These are phyloP conservation scores for Pichia rugopelliculosa DNA, from an alignment of 805 yeast species.

Conservation along the genomic window DNA sequence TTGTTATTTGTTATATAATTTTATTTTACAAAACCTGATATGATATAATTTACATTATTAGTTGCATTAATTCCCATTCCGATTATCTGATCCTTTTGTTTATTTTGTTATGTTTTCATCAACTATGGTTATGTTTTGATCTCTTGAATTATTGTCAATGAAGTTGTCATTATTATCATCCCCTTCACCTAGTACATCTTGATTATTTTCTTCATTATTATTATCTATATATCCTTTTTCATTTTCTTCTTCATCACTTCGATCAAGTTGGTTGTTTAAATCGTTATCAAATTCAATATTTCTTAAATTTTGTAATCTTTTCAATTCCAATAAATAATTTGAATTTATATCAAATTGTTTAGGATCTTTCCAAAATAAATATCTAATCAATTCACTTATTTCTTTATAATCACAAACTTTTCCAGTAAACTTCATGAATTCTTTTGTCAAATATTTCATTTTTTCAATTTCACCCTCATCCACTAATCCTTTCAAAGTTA, in stretches of 20 bases:
- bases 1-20: too few species aligned
- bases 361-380: constrained; percentile 50
- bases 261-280: background rate
- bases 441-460: constrained; percentile 58
- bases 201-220: background rate
- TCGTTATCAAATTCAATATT: constrained; percentile 4
- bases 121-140: too few species aligned
- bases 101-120: too few species aligned
- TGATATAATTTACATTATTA: too few species aligned
- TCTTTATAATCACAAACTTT: constrained; percentile 44
- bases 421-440: constrained; percentile 48
- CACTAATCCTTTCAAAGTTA: constrained; percentile 41
- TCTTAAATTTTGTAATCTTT: constrained; percentile 25
- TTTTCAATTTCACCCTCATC: constrained; percentile 69
- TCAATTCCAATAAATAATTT: constrained; percentile 34
- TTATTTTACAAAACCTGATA: too few species aligned
- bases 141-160: too few species aligned
- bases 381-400: constrained; percentile 46
- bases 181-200: background rate
- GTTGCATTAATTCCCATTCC: too few species aligned
- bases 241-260: background rate
- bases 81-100: too few species aligned
- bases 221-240: background rate
- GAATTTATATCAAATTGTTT: constrained; percentile 49
- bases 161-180: background rate